phyloP scores from a whole-genome alignment of 768 basidiomycete species.

The Kwoniella europaea region DNA sequence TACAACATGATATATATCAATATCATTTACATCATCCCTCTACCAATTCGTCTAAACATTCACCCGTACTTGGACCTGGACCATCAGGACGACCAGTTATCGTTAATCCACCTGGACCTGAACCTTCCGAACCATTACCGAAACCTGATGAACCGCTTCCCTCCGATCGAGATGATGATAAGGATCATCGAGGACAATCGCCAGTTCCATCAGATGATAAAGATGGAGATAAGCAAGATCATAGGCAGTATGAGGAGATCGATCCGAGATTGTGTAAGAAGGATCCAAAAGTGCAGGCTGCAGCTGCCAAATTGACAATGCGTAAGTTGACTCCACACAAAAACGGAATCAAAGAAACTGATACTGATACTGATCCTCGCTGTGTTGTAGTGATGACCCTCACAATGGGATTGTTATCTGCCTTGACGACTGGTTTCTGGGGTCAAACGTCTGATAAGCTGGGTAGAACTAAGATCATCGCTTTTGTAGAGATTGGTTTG shows the following conservation, averaged over 20 bases:
- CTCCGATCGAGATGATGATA: not conserved
- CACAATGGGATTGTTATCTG: slow-evolving; percentile 76
- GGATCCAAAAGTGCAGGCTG: slow-evolving; percentile 53
- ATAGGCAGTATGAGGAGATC: slow-evolving; percentile 45
- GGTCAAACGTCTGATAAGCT: slow-evolving; percentile 75
- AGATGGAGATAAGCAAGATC: slow-evolving; percentile 9
- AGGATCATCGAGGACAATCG: not conserved
- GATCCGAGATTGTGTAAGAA: slow-evolving; percentile 56
- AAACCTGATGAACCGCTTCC: slow-evolving; percentile 4
- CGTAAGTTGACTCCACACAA: slow-evolving; percentile 29
- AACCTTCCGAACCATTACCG: slow-evolving; percentile 1
- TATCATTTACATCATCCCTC: slow-evolving; percentile 25
- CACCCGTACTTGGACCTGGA: no score
- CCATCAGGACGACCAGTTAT: not conserved
- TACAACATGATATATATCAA: slow-evolving; percentile 49
- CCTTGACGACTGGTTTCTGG: slow-evolving; percentile 86
- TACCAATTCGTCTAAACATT: not conserved
- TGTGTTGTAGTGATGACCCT: slow-evolving; percentile 69
- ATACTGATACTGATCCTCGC: no score
- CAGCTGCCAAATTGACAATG: slow-evolving; percentile 54
- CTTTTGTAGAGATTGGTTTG: slow-evolving; percentile 70
- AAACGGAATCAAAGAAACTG: not conserved
- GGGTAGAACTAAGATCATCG: slow-evolving; percentile 77
- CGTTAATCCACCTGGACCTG: not conserved
- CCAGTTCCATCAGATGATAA: slow-evolving; percentile 2